A percentile compares a stretch with the other conserved stretches of the same genome.
Evolutionary conservation across 306 rosid genomes (phyloP).

Genomic region (Cicer bijugum): DNA sequence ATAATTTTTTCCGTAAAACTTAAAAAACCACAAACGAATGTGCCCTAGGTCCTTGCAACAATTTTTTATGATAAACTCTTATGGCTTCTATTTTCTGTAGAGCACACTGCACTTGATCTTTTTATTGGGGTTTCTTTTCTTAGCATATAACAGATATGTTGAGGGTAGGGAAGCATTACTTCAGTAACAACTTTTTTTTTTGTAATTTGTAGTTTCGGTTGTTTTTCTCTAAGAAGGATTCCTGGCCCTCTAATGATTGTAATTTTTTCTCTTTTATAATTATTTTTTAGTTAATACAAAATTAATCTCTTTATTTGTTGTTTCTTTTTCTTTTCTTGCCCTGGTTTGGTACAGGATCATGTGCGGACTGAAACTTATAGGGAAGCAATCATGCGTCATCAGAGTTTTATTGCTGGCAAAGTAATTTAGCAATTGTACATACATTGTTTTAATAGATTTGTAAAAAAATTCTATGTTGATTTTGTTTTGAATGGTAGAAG

Average conservation of each 20-base stretch:
- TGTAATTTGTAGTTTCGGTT: constrained; percentile 13
- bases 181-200: background rate
- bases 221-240: background rate
- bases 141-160: background rate
- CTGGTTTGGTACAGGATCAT: constrained; percentile 66
- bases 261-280: constrained; percentile 21
- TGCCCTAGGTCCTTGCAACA: too few relatives aligned
- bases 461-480: background rate
- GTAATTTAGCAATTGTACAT: constrained; percentile 55
- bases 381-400: constrained; percentile 86
- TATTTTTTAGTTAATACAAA: background rate
- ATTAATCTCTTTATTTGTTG: background rate
- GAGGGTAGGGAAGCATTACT: constrained; percentile 5
- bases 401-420: constrained; percentile 80
- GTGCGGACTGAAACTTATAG: constrained; percentile 86
- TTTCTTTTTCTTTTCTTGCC: background rate
- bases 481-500: background rate
- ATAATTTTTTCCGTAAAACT: too few relatives aligned
- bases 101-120: background rate
- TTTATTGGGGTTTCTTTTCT: background rate
- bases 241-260: background rate
- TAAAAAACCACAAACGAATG: too few relatives aligned
- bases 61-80: too few relatives aligned
- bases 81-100: background rate
- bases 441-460: background rate